Evolutionary conservation across 108 stramenopile species (phyloP), one percentile per base, ranked within the genome.

Genomic region (Fistulifera pelliculosa): DNA sequence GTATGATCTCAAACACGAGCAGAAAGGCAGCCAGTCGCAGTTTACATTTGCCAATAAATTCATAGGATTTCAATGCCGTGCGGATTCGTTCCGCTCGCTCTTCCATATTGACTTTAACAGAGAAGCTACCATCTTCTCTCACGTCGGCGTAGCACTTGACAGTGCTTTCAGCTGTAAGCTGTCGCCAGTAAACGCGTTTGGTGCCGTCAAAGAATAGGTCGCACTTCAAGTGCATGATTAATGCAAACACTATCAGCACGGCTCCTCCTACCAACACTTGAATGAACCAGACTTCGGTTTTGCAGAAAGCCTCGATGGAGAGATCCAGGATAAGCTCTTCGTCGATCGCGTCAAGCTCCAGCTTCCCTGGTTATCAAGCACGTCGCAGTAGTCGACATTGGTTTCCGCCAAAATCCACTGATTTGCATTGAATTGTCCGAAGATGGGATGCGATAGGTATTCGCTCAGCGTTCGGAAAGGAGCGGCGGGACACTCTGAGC

Each of bases 201-300:
- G 47, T 47, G 1, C 73, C 73, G 6, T 64, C 35, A 54, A 68
- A 74, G n/a, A 65, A 28, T 21, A 74, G 50, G 15, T 66, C 52
- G 21, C 62, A 59, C 7, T 47, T 62, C 19, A 62, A 27, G 40
- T 64, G 59, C 22, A 74, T 25, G 13, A 56, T 42, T 6, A 65
- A 21, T 2, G 51, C 62, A 12, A 52, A 18, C 18, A 63, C 27
- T 19, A 63, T 35, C 48, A 74, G 61, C 3, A 38, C 40, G 19
- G 64, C 54, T 10, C 64, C 52, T 35, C 31, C 31, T 8, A 35
- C 31, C 31, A 35, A 8, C 8, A 35, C 31, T 22, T 63, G 17
- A 26, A 74, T 31, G 12, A 52, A 49, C 26, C 64, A 74, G 12
- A 68, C 54, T 52, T 74, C 67, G 8, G 68, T 51, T 38, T 64